Conservation (phyloP, 1,139 yeast species). For the Debaryomyces sp. region DNA sequence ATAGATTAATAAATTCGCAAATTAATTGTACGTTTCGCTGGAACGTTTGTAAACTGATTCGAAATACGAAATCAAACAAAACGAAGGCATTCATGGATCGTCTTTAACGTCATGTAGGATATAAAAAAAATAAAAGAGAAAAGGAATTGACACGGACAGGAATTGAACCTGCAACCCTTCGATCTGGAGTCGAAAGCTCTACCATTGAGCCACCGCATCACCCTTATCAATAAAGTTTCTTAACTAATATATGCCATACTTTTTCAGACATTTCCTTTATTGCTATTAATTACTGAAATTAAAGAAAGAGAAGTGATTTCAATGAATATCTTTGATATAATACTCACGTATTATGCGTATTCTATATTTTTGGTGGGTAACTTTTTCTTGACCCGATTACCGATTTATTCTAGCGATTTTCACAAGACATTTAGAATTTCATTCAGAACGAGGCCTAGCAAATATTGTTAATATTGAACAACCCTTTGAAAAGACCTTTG, state of each 20-base stretch:
- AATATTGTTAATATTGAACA: not conserved
- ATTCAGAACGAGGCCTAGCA: not conserved
- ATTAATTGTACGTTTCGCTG: not conserved
- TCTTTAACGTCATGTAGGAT: not conserved
- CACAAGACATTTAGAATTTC: not conserved
- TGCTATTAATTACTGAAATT: too few relatives aligned
- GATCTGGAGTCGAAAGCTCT: conserved; percentile 84
- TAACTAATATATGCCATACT: not conserved
- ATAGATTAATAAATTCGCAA: conserved; percentile 5
- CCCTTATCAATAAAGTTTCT: conserved; percentile 19
- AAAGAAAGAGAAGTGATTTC: not conserved
- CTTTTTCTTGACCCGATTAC: not conserved
- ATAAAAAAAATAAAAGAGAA: conserved; percentile 7
- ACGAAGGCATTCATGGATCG: too few relatives aligned
- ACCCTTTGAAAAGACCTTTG: not conserved
- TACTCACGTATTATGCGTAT: not conserved
- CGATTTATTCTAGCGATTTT: not conserved
- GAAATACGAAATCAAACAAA: not conserved
- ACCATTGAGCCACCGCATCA: conserved; percentile 93
- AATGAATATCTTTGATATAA: not conserved
- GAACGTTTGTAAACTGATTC: not conserved
- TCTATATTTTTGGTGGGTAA: not conserved
- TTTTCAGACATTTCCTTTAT: not conserved
- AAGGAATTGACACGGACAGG: conserved; percentile 38
- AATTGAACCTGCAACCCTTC: conserved; percentile 41